A percentile compares a stretch with the other conserved stretches of the same genome.
These are phyloP conservation scores for Nakazawaea anatomiae DNA, from an alignment of 805 yeast species.

Conservation along the genomic window DNA sequence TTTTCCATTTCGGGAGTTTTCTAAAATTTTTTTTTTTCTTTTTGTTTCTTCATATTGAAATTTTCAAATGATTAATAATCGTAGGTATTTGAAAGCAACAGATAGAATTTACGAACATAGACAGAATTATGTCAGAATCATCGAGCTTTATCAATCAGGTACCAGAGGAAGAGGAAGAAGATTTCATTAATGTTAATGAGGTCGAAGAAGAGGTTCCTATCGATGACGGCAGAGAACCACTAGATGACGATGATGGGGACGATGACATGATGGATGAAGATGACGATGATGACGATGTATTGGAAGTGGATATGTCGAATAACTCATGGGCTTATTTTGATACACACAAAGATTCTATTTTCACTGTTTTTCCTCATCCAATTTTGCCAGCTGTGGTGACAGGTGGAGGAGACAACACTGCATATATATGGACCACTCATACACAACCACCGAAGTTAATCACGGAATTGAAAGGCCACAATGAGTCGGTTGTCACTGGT, in stretches of 20 bases:
- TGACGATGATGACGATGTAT: slow-evolving; percentile 42
- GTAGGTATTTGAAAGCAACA: too few species aligned
- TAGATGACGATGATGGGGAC: slow-evolving; percentile 35
- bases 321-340: slow-evolving; percentile 90
- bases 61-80: background rate
- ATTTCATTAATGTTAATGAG: slow-evolving; percentile 34
- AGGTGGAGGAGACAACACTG: slow-evolving; percentile 94
- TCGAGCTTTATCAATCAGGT: background rate
- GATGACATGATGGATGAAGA: slow-evolving; percentile 26
- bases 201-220: slow-evolving; percentile 31
- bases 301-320: slow-evolving; percentile 83
- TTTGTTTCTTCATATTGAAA: too few species aligned
- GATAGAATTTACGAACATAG: too few species aligned
- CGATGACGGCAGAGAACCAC: slow-evolving; percentile 23
- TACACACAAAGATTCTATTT: slow-evolving; percentile 82
- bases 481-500: slow-evolving; percentile 82
- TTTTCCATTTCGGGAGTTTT: background rate
- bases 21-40: too few species aligned
- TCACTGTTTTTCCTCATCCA: slow-evolving; percentile 79
- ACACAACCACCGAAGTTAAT: slow-evolving; percentile 78
- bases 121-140: background rate
- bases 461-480: slow-evolving; percentile 71
- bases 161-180: slow-evolving; percentile 16
- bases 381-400: slow-evolving; percentile 77
- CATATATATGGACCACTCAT: slow-evolving; percentile 89